Conservation (phyloP, 768 basidiomycete species). For the Tricholoma sp. region DNA sequence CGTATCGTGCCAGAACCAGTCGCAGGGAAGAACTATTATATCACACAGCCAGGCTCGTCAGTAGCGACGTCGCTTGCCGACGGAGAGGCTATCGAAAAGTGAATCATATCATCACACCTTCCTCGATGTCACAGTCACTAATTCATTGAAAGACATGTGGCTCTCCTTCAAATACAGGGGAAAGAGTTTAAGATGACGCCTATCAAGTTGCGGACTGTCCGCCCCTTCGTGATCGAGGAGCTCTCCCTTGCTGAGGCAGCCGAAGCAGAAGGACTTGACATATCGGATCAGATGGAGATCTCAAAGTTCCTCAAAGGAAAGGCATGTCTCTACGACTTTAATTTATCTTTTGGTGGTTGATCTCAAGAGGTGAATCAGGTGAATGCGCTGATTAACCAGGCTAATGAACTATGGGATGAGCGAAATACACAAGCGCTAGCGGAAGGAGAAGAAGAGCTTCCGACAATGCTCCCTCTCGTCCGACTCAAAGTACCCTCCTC, state of each 20-base stretch:
- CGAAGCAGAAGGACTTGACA: conserved; percentile 70
- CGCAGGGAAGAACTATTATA: conserved; percentile 85
- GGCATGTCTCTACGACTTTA: conserved; percentile 29
- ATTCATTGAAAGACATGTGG: conserved; percentile 68
- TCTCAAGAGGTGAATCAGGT: conserved; percentile 42
- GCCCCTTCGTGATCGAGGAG: conserved; percentile 91
- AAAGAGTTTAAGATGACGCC: conserved; percentile 85
- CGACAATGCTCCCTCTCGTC: conserved; percentile 80
- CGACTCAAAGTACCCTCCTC: conserved; percentile 61
- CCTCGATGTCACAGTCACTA: not conserved
- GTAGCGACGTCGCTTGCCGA: conserved; percentile 93
- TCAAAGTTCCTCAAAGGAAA: conserved; percentile 72
- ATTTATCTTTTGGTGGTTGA: not conserved
- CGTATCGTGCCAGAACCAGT: conserved; percentile 88
- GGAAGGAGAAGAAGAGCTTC: conserved; percentile 56
- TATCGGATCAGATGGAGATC: conserved; percentile 80
- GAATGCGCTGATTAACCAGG: conserved; percentile 71
- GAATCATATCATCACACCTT: conserved; percentile 9
- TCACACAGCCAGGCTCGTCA: conserved; percentile 92
- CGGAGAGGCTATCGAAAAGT: conserved; percentile 93
- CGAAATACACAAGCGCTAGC: conserved; percentile 57
- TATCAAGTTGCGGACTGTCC: conserved; percentile 83
- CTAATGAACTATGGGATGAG: conserved; percentile 74
- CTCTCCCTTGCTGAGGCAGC: conserved; percentile 70
- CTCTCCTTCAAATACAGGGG: conserved; percentile 80